Conservation (phyloP, 2,329 filamentous ascomycete genomes). For the Cercospora sp. region DNA sequence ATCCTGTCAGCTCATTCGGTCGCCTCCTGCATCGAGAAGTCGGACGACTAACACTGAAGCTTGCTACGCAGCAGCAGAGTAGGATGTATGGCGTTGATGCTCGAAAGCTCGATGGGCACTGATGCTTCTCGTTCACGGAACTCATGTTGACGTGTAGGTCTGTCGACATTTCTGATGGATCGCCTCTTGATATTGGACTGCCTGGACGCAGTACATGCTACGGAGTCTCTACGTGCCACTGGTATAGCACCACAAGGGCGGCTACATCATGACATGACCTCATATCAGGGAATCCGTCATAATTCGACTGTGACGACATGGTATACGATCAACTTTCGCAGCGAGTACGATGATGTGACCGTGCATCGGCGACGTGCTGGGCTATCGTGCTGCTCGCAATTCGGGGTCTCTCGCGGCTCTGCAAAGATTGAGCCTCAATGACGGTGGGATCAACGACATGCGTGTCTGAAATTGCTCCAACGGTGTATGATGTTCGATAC, state of each 20-base stretch:
- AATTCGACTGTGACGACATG: background rate
- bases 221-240: background rate
- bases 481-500: background rate
- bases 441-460: background rate
- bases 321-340: background rate
- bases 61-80: background rate
- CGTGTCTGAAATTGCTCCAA: background rate
- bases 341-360: background rate
- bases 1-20: background rate
- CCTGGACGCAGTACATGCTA: background rate
- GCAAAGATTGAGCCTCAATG: background rate
- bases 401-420: background rate
- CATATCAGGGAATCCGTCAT: background rate
- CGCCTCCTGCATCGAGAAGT: background rate
- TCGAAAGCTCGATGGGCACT: background rate
- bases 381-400: background rate
- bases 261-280: background rate
- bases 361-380: background rate
- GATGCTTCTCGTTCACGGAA: background rate
- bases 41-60: background rate
- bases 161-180: background rate
- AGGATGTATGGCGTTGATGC: background rate
- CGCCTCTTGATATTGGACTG: background rate
- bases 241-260: background rate
- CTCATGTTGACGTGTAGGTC: background rate